A percentile compares a stretch with the other conserved stretches of the same genome.
These are phyloP conservation scores for Saccharomycopsis sp. DNA, from an alignment of 805 yeast species.

Conservation along the genomic window DNA sequence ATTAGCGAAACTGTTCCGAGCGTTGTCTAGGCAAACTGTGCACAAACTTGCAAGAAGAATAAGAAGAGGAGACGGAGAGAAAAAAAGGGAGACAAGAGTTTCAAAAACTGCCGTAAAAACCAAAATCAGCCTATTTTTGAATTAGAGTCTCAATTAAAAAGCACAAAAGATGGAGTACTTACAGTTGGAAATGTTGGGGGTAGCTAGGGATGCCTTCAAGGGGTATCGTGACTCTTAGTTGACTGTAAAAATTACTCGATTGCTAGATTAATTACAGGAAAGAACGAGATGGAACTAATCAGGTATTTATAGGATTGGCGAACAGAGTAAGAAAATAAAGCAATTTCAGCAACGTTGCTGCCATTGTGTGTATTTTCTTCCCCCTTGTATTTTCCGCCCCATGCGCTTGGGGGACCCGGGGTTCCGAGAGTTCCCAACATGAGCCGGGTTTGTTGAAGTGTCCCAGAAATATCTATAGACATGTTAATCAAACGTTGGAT, in stretches of 20 bases:
- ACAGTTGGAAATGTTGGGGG: not conserved
- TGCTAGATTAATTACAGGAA: not conserved
- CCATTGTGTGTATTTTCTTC: not conserved
- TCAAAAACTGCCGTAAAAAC: not conserved
- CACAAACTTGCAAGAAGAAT: not conserved
- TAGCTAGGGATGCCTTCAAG: not conserved
- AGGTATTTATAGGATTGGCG: not conserved
- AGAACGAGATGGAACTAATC: not conserved
- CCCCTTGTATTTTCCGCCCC: not conserved
- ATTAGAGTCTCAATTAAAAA: not conserved
- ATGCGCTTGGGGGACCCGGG: not conserved
- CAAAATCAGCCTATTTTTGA: not conserved
- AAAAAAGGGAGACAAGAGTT: not conserved
- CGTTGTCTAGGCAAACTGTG: not conserved
- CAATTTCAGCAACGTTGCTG: not conserved
- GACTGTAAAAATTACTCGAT: no score
- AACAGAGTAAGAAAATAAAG: not conserved
- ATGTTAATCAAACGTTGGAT: no score
- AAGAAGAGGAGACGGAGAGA: not conserved
- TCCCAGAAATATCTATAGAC: no score
- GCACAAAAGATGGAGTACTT: not conserved
- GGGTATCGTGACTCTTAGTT: no score
- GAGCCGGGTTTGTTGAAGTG: no score
- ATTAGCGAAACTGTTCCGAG: no score
- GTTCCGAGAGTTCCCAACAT: no score